Evolutionary conservation across 495 filamentous ascomycete genomes (phyloP), one percentile per base, ranked within the genome.

Genomic region (Penicillium canescens): DNA sequence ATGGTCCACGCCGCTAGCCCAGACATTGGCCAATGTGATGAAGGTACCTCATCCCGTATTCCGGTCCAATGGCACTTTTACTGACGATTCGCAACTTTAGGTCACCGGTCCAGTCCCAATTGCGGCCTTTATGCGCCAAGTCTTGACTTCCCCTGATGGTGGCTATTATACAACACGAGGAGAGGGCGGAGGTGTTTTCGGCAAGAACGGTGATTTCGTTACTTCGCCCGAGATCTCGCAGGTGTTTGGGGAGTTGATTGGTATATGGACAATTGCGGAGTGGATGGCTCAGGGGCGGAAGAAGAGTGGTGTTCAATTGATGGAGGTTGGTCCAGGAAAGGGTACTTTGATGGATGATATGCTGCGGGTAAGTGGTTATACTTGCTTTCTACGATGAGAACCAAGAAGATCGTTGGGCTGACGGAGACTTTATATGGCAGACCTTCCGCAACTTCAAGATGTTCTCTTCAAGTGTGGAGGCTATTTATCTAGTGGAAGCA

Each of bases 331-430:
- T 0, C 94, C 94, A 14, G 94, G 94, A 14, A 86, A 94, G 67
- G 94, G 94, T 38, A 98, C 94, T 10, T 75, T 98, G 62, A 98
- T 98, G 94, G 89, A 89, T 77, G 94, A 98, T 81, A 89, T 96
- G 77, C 70, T 98, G 59, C 79, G 94, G 57, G 92, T 95, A 77
- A 68, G 82, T 67, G 13, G 1, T 41, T 33, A 6, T 16, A 28
- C 37, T 21, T 6, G 8, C 16, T 11, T 8, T 10, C 34, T 14
- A 4, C n/a, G 21, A 10, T 12, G 3, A 28, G n/a, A 11, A 2
- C 0, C 11, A 40, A 20, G 6, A 20, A 11, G 12, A 2, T 31
- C 26, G 16, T 16, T 40, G 24, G 16, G 46, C 44, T 55, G 28
- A 60, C 23, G 28, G 13, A 8, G 41, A 13, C 14, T n/a, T 31